Percentiles rank a stretch among this genome's conserved stretches.
Conservation (phyloP, 306 rosid genomes). For the Malus sieversii region DNA sequence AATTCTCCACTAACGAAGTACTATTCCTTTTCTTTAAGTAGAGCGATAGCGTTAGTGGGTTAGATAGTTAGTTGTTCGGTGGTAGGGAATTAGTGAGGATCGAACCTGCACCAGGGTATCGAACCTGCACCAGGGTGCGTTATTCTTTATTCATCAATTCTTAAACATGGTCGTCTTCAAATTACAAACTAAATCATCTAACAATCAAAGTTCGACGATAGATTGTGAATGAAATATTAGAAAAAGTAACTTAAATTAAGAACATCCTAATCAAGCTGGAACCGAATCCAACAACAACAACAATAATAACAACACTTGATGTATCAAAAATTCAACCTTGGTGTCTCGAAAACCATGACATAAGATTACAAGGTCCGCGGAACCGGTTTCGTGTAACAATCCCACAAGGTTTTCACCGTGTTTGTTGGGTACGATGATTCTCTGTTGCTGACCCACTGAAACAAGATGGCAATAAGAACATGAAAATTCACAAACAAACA, state of each 20-base stretch:
- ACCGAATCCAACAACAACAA: not conserved
- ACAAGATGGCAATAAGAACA: not conserved
- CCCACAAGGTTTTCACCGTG: slow-evolving; percentile 62
- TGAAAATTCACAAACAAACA: not conserved
- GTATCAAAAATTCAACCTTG: slow-evolving; percentile 39
- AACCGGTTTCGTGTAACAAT: slow-evolving; percentile 60
- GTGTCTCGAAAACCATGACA: slow-evolving; percentile 65
- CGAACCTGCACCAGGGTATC: too few relatives aligned
- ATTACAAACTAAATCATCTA: not conserved
- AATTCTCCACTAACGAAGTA: not conserved
- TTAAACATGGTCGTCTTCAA: not conserved
- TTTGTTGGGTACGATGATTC: slow-evolving; percentile 47
- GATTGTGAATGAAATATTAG: not conserved
- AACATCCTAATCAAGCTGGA: not conserved
- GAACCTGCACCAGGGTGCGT: too few relatives aligned
- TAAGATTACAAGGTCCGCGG: slow-evolving; percentile 48
- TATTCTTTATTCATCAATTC: too few relatives aligned
- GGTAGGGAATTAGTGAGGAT: too few relatives aligned
- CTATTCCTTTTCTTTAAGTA: too few relatives aligned
- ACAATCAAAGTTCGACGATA: not conserved
- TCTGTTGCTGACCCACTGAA: slow-evolving; percentile 38
- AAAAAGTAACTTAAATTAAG: not conserved
- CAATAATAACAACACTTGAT: not conserved
- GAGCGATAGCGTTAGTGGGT: too few relatives aligned
- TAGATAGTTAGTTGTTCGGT: too few relatives aligned